Evolutionary conservation across 2,329 filamentous ascomycete genomes (phyloP).

Genomic region (Diaporthe longicolla): DNA sequence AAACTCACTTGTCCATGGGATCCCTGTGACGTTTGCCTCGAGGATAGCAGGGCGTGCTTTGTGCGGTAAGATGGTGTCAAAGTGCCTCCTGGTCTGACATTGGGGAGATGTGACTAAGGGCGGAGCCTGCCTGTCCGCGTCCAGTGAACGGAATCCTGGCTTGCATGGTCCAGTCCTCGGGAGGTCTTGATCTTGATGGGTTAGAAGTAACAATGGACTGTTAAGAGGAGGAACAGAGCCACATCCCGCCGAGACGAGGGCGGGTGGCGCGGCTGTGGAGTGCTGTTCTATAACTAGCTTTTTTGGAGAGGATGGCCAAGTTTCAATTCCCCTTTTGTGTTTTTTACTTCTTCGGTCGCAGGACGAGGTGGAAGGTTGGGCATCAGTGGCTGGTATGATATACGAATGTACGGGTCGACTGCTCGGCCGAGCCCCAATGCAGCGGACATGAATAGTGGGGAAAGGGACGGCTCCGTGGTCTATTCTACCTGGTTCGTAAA

Average conservation of each 20-base stretch:
- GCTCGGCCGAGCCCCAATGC: conserved; percentile 4
- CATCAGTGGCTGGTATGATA: conserved; percentile 39
- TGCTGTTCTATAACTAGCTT: conserved; percentile 32
- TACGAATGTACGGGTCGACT: conserved; percentile 37
- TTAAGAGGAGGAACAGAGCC: background rate
- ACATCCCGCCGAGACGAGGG: conserved; percentile 2
- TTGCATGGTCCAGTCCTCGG: background rate
- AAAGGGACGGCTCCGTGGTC: conserved; percentile 10
- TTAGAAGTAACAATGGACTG: background rate
- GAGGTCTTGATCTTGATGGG: background rate
- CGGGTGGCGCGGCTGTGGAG: conserved; percentile 2
- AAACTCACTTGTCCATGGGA: background rate
- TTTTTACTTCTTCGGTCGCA: conserved; percentile 24
- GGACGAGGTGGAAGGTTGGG: conserved; percentile 31
- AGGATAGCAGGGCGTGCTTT: conserved; percentile 6
- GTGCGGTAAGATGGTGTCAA: background rate
- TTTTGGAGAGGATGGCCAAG: conserved; percentile 28
- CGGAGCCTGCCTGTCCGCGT: background rate
- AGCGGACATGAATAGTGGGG: conserved; percentile 24
- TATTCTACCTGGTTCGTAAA: conserved; percentile 24
- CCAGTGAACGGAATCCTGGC: background rate
- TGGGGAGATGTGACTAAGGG: background rate
- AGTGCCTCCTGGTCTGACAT: background rate
- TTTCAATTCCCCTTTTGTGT: conserved; percentile 36
- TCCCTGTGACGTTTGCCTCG: background rate